Evolutionary conservation across 176 grass and related monocot species (phyloP).

Genomic region (Carex parvula): DNA sequence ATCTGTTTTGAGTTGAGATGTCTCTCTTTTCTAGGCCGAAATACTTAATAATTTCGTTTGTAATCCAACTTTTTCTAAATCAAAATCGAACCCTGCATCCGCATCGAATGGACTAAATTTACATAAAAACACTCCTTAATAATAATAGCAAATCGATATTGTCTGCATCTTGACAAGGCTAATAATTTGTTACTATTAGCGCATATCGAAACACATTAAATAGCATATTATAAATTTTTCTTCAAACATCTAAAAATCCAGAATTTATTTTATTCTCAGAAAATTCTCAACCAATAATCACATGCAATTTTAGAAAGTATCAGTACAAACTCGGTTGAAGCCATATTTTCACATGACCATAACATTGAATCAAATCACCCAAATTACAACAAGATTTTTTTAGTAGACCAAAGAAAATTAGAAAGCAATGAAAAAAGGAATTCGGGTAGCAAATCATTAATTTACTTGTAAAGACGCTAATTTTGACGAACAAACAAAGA

Average conservation of each 20-base stretch:
- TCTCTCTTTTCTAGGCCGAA: too few relatives aligned
- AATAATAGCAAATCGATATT: too few relatives aligned
- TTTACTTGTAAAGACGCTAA: not conserved
- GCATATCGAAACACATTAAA: not conserved
- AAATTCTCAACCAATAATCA: not conserved
- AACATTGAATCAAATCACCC: not conserved
- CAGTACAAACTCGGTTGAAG: not conserved
- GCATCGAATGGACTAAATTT: too few relatives aligned
- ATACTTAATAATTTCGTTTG: too few relatives aligned
- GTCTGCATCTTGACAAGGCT: too few relatives aligned
- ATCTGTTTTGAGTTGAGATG: too few relatives aligned
- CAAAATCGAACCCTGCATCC: too few relatives aligned
- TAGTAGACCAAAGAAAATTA: not conserved
- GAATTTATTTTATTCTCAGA: not conserved
- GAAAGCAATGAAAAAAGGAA: not conserved
- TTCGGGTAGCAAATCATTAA: not conserved
- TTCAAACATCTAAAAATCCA: not conserved
- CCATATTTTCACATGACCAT: not conserved
- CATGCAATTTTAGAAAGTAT: not conserved
- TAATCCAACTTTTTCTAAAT: too few relatives aligned
- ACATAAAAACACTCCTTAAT: too few relatives aligned
- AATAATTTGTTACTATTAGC: too few relatives aligned
- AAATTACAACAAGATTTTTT: not conserved
- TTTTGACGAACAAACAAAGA: not conserved
- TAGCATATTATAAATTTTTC: not conserved